phyloP scores from a whole-genome alignment of 2,329 filamentous ascomycete species.

The Aspergillus oerlinghausenensis region DNA sequence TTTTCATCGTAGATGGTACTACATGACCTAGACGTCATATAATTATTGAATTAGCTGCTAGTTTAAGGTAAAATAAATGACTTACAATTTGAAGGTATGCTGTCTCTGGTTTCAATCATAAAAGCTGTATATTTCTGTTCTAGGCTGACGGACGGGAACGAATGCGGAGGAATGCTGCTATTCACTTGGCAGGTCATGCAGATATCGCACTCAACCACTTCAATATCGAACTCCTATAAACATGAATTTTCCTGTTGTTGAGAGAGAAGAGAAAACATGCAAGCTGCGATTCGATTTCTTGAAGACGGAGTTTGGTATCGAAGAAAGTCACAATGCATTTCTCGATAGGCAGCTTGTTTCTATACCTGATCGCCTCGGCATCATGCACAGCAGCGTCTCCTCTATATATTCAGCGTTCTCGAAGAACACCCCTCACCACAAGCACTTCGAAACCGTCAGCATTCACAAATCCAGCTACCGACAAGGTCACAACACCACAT shows the following conservation, averaged over 20 bases:
- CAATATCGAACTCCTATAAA: background rate
- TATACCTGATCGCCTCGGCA: background rate
- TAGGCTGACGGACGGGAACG: background rate
- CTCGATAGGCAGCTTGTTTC: background rate
- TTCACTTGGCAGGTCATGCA: background rate
- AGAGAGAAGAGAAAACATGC: background rate
- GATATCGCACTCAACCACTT: background rate
- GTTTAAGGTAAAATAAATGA: background rate
- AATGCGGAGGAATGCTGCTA: background rate
- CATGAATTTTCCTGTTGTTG: background rate
- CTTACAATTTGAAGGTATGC: background rate
- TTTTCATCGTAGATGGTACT: background rate
- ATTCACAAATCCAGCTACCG: background rate
- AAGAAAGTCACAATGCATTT: background rate
- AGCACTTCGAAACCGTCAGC: constrained; percentile 5
- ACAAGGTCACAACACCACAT: background rate
- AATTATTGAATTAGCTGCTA: background rate
- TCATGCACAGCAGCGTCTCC: background rate
- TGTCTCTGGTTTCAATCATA: background rate
- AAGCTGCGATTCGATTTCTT: background rate
- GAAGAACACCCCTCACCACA: constrained; percentile 1
- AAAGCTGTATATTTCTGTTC: background rate
- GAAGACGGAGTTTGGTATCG: background rate
- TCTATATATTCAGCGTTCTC: background rate
- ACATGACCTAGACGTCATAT: background rate